A percentile compares a stretch with the other conserved stretches of the same genome.
phyloP scores from a whole-genome alignment of 2,329 filamentous ascomycete genomes.

The Aspergillus pseudotamarii region DNA sequence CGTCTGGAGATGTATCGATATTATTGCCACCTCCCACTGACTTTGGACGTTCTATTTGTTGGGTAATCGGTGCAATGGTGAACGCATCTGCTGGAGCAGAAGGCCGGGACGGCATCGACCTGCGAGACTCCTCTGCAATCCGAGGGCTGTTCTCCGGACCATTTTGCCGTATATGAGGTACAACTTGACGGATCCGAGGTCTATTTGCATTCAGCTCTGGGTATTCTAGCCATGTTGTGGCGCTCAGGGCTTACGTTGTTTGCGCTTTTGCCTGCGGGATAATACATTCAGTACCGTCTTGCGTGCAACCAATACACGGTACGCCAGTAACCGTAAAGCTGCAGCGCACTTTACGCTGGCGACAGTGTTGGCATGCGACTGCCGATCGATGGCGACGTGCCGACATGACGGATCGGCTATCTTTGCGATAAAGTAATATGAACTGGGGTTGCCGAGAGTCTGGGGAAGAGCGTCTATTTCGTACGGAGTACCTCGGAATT shows the following conservation, averaged over 20 bases:
- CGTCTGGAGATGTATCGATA: neutral
- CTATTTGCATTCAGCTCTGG: neutral
- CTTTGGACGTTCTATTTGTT: neutral
- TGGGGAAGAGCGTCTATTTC: neutral
- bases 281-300: constrained; percentile 30
- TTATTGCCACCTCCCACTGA: neutral
- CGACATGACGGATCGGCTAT: neutral
- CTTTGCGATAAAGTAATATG: neutral
- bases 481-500: neutral
- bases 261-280: constrained; percentile 13
- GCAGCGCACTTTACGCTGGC: constrained; percentile 30
- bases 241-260: neutral
- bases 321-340: constrained; percentile 26
- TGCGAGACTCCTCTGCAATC: neutral
- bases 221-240: neutral
- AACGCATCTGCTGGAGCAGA: neutral
- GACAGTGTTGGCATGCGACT: constrained; percentile 18
- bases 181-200: neutral
- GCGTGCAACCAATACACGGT: constrained; percentile 33
- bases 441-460: neutral
- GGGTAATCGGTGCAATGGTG: neutral
- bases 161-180: neutral
- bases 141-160: neutral
- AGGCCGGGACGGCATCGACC: neutral
- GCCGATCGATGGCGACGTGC: constrained; percentile 13